Conservation (phyloP, 2,329 filamentous ascomycete genomes). For the Pseudogymnoascus sp. region DNA sequence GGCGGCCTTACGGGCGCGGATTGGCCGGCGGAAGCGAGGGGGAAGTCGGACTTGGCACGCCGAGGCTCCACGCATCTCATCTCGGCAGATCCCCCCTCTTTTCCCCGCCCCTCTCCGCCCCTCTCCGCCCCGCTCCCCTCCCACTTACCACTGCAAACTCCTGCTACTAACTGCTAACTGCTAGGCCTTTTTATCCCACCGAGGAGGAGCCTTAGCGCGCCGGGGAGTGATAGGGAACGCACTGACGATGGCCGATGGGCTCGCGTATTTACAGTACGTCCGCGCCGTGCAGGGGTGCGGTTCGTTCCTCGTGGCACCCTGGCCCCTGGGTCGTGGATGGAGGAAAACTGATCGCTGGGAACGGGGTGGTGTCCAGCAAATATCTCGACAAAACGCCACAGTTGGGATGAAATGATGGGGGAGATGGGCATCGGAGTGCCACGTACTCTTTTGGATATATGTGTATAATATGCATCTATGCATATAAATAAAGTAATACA, state of each 20-base stretch:
- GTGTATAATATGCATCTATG: not conserved
- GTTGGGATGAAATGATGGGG: not conserved
- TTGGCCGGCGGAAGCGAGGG: not conserved
- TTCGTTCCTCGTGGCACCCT: not conserved
- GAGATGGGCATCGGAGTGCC: not conserved
- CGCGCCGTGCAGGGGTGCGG: not conserved
- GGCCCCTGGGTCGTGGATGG: not conserved
- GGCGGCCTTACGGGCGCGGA: not conserved
- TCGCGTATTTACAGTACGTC: slow-evolving; percentile 2
- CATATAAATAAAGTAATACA: not conserved
- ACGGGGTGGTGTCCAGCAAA: not conserved
- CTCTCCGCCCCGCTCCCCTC: too few relatives aligned
- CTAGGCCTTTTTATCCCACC: not conserved
- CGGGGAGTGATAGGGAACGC: not conserved
- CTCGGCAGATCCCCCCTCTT: not conserved
- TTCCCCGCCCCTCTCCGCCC: not conserved
- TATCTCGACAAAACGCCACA: not conserved
- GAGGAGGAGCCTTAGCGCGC: not conserved
- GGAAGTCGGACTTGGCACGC: not conserved
- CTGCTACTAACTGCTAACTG: not conserved
- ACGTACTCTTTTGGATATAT: not conserved
- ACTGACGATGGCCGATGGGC: not conserved
- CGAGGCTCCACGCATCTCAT: not conserved
- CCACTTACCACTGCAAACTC: not conserved
- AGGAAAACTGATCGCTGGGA: not conserved